Evolutionary conservation across 2,329 filamentous ascomycete genomes (phyloP).

Genomic region (Talaromyces sp.): DNA sequence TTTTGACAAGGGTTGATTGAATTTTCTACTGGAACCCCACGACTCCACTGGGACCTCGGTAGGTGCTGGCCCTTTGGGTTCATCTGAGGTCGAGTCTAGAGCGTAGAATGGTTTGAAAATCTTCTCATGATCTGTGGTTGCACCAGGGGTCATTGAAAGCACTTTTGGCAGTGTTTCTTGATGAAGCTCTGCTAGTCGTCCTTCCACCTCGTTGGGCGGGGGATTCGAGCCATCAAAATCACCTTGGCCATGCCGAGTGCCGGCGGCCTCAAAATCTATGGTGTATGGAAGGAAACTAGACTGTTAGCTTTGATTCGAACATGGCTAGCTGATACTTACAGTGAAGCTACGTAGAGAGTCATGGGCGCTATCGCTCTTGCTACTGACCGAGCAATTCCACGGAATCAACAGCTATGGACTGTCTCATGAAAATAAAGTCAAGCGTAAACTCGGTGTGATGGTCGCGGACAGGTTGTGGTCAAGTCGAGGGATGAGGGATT

Average conservation of each 20-base stretch:
- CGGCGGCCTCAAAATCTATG: constrained; percentile 32
- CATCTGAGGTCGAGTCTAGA: constrained; percentile 28
- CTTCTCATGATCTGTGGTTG: constrained; percentile 38
- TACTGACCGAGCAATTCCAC: not conserved
- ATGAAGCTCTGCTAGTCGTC: constrained; percentile 24
- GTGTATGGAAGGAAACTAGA: constrained; percentile 37
- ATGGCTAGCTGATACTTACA: constrained; percentile 25
- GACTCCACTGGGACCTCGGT: constrained; percentile 71
- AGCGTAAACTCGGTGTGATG: not conserved
- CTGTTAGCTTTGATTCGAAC: not conserved
- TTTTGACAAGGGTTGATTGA: constrained; percentile 75
- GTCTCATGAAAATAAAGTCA: not conserved
- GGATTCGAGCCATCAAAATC: constrained; percentile 25
- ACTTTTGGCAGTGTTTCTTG: constrained; percentile 22
- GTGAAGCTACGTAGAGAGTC: constrained; percentile 36
- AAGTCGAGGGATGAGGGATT: not conserved
- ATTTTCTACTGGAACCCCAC: constrained; percentile 65
- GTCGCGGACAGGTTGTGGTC: not conserved
- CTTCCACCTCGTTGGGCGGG: constrained; percentile 25
- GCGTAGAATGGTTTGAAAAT: constrained; percentile 36
- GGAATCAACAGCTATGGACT: not conserved
- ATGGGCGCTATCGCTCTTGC: constrained; percentile 22
- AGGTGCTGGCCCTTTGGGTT: constrained; percentile 30
- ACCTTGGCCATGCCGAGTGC: constrained; percentile 23
- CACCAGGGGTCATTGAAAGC: constrained; percentile 34